Evolutionary conservation across 2,329 filamentous ascomycete species (phyloP).

Genomic region (Xylaria sp.): DNA sequence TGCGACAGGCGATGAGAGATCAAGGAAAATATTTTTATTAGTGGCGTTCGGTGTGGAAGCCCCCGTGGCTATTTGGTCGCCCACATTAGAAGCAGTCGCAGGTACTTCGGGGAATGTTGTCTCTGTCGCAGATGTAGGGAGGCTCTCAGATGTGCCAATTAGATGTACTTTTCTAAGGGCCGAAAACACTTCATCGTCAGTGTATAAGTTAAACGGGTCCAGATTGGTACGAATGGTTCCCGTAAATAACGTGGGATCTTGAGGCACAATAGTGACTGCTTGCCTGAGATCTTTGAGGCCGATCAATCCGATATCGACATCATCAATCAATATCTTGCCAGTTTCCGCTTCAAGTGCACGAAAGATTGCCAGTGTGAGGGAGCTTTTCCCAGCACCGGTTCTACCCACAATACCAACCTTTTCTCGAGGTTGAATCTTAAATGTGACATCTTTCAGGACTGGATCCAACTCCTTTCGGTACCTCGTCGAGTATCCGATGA

Average conservation of each 20-base stretch:
- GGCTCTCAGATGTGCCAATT: conserved; percentile 69
- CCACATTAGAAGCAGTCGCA: conserved; percentile 24
- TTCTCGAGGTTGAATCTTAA: conserved; percentile 86
- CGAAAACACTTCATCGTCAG: conserved; percentile 89
- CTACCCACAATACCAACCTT: conserved; percentile 97
- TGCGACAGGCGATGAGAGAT: conserved; percentile 82
- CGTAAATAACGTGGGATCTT: conserved; percentile 94
- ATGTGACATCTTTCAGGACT: conserved; percentile 83
- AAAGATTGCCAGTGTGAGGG: conserved; percentile 91
- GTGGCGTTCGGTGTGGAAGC: conserved; percentile 60
- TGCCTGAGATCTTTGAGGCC: conserved; percentile 93
- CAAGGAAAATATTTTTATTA: conserved; percentile 95
- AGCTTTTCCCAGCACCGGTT: conserved; percentile 96
- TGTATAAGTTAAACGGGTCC: conserved; percentile 90
- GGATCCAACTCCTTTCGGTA: conserved; percentile 89
- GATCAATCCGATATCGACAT: conserved; percentile 88
- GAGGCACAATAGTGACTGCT: conserved; percentile 95
- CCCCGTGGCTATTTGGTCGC: conserved; percentile 36
- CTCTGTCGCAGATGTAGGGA: conserved; percentile 30
- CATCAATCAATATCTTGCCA: conserved; percentile 90
- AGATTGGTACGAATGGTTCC: conserved; percentile 93
- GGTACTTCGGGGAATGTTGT: conserved; percentile 29
- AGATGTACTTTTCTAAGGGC: conserved; percentile 90
- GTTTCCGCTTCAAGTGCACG: conserved; percentile 90
- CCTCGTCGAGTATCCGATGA: conserved; percentile 87